These are phyloP conservation scores for Pythium myriotylum DNA, from an alignment of 352 stramenopile genomes.

Conservation along the genomic window DNA sequence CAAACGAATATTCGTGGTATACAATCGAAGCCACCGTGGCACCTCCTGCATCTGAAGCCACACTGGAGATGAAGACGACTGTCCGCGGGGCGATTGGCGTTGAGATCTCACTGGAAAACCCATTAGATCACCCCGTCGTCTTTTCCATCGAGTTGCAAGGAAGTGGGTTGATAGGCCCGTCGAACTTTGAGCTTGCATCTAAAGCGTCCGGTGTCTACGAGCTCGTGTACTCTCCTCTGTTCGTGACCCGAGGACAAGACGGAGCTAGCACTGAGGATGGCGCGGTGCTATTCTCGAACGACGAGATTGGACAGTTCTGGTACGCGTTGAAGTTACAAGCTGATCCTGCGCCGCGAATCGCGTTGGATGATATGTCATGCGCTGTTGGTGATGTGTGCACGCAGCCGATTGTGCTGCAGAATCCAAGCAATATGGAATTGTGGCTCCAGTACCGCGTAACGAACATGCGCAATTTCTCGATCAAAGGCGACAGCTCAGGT, in stretches of 20 bases:
- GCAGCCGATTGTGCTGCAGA: conserved; percentile 86
- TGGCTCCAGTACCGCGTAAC: conserved; percentile 67
- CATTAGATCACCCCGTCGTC: conserved; percentile 74
- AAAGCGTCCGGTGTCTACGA: conserved; percentile 85
- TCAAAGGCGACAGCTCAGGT: conserved; percentile 41
- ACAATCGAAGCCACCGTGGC: conserved; percentile 89
- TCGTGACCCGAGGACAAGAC: conserved; percentile 37
- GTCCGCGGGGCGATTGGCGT: conserved; percentile 87
- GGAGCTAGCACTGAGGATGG: conserved; percentile 43
- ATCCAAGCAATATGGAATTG: conserved; percentile 85
- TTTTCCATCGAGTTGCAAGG: conserved; percentile 89
- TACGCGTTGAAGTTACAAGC: conserved; percentile 87
- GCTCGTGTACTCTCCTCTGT: conserved; percentile 90
- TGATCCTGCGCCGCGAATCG: conserved; percentile 43
- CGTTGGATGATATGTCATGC: conserved; percentile 79
- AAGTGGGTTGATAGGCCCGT: conserved; percentile 82
- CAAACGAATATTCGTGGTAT: conserved; percentile 92
- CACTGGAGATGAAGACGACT: conserved; percentile 79
- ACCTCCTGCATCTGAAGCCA: conserved; percentile 73
- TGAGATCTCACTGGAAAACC: conserved; percentile 91
- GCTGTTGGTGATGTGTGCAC: conserved; percentile 82
- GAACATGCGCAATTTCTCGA: conserved; percentile 91
- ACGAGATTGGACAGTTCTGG: conserved; percentile 93
- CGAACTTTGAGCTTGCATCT: conserved; percentile 70
- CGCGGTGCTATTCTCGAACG: conserved; percentile 89